Conservation (phyloP, 1,139 yeast genomes). For the Nadsonia starkeyi-henricii region DNA sequence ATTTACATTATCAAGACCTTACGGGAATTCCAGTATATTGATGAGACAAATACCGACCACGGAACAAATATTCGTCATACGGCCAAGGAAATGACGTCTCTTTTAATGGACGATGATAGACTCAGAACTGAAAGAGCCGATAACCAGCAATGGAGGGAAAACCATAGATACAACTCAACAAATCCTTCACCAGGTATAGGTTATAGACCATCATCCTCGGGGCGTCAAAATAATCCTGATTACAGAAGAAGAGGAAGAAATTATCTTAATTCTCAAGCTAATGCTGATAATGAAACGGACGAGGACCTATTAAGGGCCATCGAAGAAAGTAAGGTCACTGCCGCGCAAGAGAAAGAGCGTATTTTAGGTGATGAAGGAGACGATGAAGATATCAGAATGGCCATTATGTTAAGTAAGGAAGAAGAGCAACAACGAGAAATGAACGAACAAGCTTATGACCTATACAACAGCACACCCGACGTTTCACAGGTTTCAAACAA, state of each 20-base stretch:
- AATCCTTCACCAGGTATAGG: neutral
- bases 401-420: constrained; percentile 70
- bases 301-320: constrained; percentile 77
- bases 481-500: constrained; percentile 3
- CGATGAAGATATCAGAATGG: constrained; percentile 67
- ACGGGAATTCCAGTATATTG: constrained; percentile 78
- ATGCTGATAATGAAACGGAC: constrained; percentile 12
- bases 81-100: constrained; percentile 76
- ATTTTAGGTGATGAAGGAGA: constrained; percentile 32
- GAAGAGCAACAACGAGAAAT: constrained; percentile 45
- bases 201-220: too few species aligned
- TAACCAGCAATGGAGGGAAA: constrained; percentile 5
- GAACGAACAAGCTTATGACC: constrained; percentile 19
- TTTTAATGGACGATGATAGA: constrained; percentile 74
- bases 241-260: neutral
- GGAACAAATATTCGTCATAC: constrained; percentile 82
- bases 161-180: neutral
- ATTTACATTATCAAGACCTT: constrained; percentile 79
- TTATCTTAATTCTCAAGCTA: neutral
- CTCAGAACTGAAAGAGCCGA: constrained; percentile 50
- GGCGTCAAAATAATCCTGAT: neutral
- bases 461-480: constrained; percentile 1
- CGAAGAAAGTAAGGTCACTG: constrained; percentile 70
- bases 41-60: constrained; percentile 70
- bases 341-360: constrained; percentile 67